Evolutionary conservation across 2,329 filamentous ascomycete species (phyloP), one percentile per base, ranked within the genome.

Genomic region (Pestalotiopsis sp.): DNA sequence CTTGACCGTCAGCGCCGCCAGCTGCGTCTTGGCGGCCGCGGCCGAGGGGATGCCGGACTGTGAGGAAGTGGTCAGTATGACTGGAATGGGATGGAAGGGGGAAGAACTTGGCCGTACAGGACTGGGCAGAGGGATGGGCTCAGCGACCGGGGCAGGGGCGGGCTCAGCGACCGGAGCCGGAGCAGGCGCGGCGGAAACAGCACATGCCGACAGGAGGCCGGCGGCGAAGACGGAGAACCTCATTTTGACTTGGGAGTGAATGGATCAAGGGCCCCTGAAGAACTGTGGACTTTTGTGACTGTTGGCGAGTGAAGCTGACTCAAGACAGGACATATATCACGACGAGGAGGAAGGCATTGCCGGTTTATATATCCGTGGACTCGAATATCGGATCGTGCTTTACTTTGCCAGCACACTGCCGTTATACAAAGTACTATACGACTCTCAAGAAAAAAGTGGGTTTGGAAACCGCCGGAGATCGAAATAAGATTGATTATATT

Each of bases 41-140:
- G 83, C 81, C 4, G 84, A 83, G 20, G 92, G 92, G 68, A 94
- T 88, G 55, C 88, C 88, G 7, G 91, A 88, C 77, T 86, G 66
- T 13, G 11, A 4, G 39, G n/a, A 4, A 1, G 17, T 1, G 35
- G 58, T 61, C 26, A 61, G 58, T 52, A 30, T 57, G 9, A 56
- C 2, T 13, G 40, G 24, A 17, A 57, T 14, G n/a, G 52, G 10
- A 20, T 10, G 6, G 13, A 52, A 3, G 17, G 20, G 17, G 20
- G 26, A 4, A 62, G 38, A 11, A 35, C 10, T 13, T 20, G 9
- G 6, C 69, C 74, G 30, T 66, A 76, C 74, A 20, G 75, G 73
- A 59, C 71, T 74, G 6, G 75, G 71, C 40, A 60, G 13, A 24
- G 68, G 67, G 20, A 44, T 7, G 26, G 65, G 65, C 30, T 48